Conservation (phyloP, 192 early-diverging fungal genomes). For the Hyaloraphidium curvatum region DNA sequence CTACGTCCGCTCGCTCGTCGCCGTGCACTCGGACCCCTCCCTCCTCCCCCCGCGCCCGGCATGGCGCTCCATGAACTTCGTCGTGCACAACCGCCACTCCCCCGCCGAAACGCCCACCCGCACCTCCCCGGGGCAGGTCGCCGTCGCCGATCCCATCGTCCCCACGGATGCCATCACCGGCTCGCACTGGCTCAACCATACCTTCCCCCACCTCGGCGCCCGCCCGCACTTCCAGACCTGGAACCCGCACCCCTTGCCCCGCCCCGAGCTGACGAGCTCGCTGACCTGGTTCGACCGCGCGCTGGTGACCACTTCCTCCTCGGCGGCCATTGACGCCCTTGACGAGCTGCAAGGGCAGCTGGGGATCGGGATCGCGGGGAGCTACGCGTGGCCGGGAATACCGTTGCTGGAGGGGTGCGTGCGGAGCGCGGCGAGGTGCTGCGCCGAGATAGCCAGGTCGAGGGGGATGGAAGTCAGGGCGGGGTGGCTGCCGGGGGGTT, state of each 20-base stretch:
- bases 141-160: not conserved
- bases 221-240: slow-evolving; percentile 34
- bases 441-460: not conserved
- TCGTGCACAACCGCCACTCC: not conserved
- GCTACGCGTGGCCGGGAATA: slow-evolving; percentile 36
- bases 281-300: slow-evolving; percentile 31
- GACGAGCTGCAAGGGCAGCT: slow-evolving; percentile 15
- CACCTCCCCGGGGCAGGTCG: not conserved
- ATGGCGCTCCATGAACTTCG: slow-evolving; percentile 27
- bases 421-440: slow-evolving; percentile 13
- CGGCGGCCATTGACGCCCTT: slow-evolving; percentile 23
- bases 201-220: slow-evolving; percentile 13
- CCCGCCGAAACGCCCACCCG: not conserved
- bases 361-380: slow-evolving; percentile 33
- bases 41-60: slow-evolving; percentile 18
- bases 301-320: slow-evolving; percentile 30
- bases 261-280: slow-evolving; percentile 15
- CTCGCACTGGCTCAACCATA: slow-evolving; percentile 30
- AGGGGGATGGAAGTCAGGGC: not conserved
- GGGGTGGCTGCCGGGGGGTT: not conserved
- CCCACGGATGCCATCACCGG: slow-evolving; percentile 10
- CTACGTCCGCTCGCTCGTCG: slow-evolving; percentile 18
- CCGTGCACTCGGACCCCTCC: slow-evolving; percentile 17
- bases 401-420: slow-evolving; percentile 43
- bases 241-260: slow-evolving; percentile 27